Conservation (phyloP, 148 eudicot species). For the Chenopodium album region DNA sequence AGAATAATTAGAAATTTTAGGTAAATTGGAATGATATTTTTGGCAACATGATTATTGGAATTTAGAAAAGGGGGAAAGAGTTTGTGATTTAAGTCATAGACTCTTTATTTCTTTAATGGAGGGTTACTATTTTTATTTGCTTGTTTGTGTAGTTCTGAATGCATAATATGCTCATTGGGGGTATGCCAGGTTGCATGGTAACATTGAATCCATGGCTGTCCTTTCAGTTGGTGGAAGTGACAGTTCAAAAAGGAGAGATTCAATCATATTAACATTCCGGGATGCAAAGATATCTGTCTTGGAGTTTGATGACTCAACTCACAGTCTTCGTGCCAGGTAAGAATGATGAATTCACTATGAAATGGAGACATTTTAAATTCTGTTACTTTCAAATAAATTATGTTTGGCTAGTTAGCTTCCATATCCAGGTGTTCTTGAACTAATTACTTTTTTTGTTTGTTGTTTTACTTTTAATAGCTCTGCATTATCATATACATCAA, state of each 20-base stretch:
- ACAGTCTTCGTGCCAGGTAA: constrained; percentile 83
- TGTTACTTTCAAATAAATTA: neutral
- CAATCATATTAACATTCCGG: constrained; percentile 70
- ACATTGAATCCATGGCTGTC: constrained; percentile 77
- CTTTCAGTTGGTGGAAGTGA: constrained; percentile 55
- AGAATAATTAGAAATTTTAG: neutral
- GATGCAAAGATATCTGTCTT: constrained; percentile 87
- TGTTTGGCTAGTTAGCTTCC: neutral
- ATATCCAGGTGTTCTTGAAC: neutral
- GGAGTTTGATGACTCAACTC: constrained; percentile 87
- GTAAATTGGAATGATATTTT: neutral
- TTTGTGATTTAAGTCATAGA: neutral
- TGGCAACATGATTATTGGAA: no score
- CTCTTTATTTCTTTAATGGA: neutral
- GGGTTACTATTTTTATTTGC: neutral
- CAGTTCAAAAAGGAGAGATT: constrained; percentile 81
- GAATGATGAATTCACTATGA: constrained; percentile 16
- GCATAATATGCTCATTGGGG: neutral
- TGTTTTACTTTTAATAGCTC: neutral
- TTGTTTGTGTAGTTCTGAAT: neutral
- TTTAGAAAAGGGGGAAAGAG: no score
- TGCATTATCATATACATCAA: neutral
- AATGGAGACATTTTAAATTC: neutral
- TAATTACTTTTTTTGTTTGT: neutral
- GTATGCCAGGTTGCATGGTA: constrained; percentile 84